Evolutionary conservation across 495 filamentous ascomycete species (phyloP), one percentile per base, ranked within the genome.

Genomic region (Chlorociboria aeruginascens): DNA sequence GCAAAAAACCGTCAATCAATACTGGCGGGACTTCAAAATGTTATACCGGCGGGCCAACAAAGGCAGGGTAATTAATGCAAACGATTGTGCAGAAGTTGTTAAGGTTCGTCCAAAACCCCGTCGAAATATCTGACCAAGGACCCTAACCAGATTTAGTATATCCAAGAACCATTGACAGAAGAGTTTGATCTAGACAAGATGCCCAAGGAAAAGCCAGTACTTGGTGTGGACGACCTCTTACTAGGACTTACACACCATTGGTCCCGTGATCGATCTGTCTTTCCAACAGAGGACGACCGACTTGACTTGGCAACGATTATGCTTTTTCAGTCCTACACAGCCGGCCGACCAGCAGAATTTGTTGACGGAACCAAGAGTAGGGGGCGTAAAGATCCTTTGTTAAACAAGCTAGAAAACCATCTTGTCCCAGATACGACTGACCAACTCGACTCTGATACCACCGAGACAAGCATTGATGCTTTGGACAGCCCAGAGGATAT

Each of bases 1-100:
- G n/a, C n/a, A n/a, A n/a, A 51, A 51, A 34, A 30, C 52, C 25
- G 36, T 55, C 34, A 46, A 55, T 16, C 31, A 43, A 16, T 54
- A 54, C 30, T 54, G 43, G 52, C 46, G 52, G 35, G 52, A 54
- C 32, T 54, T 54, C 47, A 54, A 43, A 34, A n/a, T n/a, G n/a
- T n/a, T n/a, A n/a, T n/a, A n/a, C n/a, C n/a, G n/a, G n/a, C n/a
- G n/a, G n/a, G n/a, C n/a, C n/a, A n/a, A 49, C n/a, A 60, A 49
- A 37, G 57, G 57, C 42, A 40, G 36, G 44, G 44, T 41, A 10
- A 49, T 60, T 40, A 51, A 67, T 46, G 52, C 43, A 20, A 52
- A 55, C 46, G 46, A 61, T 43, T 40, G 9, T 36, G 45, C 38
- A 29, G 56, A 61, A 44, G 44, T 69, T 52, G 40, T 63, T 46